phyloP scores from a whole-genome alignment of 192 early-diverging fungal genomes.

The Polychytrium aggregatum region DNA sequence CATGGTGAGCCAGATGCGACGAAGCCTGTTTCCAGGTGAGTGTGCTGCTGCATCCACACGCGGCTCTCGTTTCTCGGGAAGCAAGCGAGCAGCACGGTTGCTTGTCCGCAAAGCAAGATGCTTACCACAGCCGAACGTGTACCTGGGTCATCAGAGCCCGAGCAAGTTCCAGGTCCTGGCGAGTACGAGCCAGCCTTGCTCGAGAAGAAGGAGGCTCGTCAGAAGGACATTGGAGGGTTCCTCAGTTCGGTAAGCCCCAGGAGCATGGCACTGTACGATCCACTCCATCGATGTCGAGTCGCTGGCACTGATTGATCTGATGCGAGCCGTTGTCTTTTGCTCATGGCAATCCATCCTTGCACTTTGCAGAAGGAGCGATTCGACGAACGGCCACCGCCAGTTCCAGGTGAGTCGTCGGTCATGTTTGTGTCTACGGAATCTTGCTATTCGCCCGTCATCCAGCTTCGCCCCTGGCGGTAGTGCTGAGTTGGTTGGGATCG shows the following conservation, averaged over 20 bases:
- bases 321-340: background rate
- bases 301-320: background rate
- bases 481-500: too few species aligned
- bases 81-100: too few species aligned
- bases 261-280: background rate
- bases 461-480: too few species aligned
- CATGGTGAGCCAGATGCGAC: slow-evolving; percentile 16
- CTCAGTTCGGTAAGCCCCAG: slow-evolving; percentile 24
- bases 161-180: slow-evolving; percentile 30
- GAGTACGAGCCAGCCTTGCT: slow-evolving; percentile 23
- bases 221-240: slow-evolving; percentile 12
- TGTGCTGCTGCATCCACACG: background rate
- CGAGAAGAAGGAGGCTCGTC: slow-evolving; percentile 9
- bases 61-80: too few species aligned
- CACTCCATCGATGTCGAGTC: background rate
- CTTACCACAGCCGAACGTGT: too few species aligned
- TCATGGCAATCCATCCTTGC: background rate
- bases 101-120: too few species aligned
- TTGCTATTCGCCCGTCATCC: too few species aligned
- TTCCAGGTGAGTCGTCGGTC: too few species aligned
- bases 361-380: slow-evolving; percentile 26
- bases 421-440: too few species aligned
- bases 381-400: slow-evolving; percentile 5
- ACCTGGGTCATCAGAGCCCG: slow-evolving; percentile 2
- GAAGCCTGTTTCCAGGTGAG: slow-evolving; percentile 36